Conservation (phyloP, 179 eudicot species). For the Corrigiola litoralis region DNA sequence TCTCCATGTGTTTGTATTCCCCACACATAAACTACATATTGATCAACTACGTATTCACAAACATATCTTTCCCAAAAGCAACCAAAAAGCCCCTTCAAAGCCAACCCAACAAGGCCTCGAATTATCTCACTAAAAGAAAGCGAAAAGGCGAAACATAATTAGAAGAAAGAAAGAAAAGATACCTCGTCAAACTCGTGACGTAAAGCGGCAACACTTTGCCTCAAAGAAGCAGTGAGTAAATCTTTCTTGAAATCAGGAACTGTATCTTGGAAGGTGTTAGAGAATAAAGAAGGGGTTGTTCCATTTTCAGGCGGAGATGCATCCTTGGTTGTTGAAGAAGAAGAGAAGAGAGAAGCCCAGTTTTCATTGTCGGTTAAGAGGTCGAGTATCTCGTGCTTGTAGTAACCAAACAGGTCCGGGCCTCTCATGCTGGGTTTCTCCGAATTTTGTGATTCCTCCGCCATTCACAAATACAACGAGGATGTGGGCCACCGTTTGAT, state of each 20-base stretch:
- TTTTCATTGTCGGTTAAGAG: constrained; percentile 41
- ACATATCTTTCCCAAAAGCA: no score
- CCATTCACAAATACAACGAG: no score
- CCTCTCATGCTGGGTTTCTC: constrained; percentile 29
- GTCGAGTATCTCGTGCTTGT: constrained; percentile 38
- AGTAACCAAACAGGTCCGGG: constrained; percentile 66
- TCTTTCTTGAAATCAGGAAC: constrained; percentile 45
- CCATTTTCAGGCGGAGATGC: no score
- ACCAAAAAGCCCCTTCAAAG: no score
- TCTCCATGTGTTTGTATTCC: no score
- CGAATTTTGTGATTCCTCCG: constrained; percentile 27
- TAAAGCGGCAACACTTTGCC: constrained; percentile 43
- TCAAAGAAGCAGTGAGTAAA: constrained; percentile 48
- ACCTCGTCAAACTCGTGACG: constrained; percentile 73
- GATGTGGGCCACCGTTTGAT: no score
- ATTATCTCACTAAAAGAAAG: no score
- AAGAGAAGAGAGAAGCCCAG: no score
- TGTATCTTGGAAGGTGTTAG: constrained; percentile 36
- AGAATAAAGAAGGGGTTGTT: constrained; percentile 33
- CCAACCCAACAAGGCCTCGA: no score
- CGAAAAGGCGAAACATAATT: neutral
- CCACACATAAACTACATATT: no score
- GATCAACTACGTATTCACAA: no score
- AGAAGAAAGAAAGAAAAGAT: constrained; percentile 6
- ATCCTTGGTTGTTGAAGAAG: neutral